A percentile compares a stretch with the other conserved stretches of the same genome.
phyloP scores from a whole-genome alignment of 2,329 filamentous ascomycete species.

The Diplodia mutila region DNA sequence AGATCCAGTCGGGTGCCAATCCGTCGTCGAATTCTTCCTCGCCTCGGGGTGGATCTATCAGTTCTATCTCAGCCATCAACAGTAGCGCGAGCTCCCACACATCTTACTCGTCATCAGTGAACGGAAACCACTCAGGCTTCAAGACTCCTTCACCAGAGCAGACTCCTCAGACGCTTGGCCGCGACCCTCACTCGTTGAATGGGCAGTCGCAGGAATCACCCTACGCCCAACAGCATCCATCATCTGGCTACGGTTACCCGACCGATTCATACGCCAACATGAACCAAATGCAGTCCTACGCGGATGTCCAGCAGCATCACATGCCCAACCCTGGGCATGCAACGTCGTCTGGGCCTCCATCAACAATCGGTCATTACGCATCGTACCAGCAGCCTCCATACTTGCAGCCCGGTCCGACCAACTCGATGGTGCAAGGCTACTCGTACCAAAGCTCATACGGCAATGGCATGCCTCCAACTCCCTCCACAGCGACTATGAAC shows the following conservation, averaged over 20 bases:
- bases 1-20: slow-evolving; percentile 65
- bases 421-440: slow-evolving; percentile 61
- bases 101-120: slow-evolving; percentile 60
- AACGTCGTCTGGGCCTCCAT: slow-evolving; percentile 76
- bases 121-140: slow-evolving; percentile 59
- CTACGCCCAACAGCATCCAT: slow-evolving; percentile 43
- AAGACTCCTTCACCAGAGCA: slow-evolving; percentile 79
- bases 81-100: slow-evolving; percentile 59
- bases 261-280: slow-evolving; percentile 60
- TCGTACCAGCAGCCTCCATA: slow-evolving; percentile 74
- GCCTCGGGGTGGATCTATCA: slow-evolving; percentile 76
- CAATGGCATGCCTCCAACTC: slow-evolving; percentile 79
- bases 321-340: slow-evolving; percentile 77
- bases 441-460: slow-evolving; percentile 75
- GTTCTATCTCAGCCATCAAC: slow-evolving; percentile 57
- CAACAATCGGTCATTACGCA: slow-evolving; percentile 75
- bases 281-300: slow-evolving; percentile 81
- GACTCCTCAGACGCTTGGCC: slow-evolving; percentile 51
- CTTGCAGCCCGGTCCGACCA: slow-evolving; percentile 72
- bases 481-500: slow-evolving; percentile 72
- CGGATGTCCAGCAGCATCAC: slow-evolving; percentile 80
- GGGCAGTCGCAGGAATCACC: slow-evolving; percentile 44
- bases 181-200: slow-evolving; percentile 43
- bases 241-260: slow-evolving; percentile 39
- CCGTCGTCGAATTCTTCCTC: slow-evolving; percentile 74